Evolutionary conservation across 371 early-diverging fungal species (phyloP).

Genomic region (Mortierella sp.): DNA sequence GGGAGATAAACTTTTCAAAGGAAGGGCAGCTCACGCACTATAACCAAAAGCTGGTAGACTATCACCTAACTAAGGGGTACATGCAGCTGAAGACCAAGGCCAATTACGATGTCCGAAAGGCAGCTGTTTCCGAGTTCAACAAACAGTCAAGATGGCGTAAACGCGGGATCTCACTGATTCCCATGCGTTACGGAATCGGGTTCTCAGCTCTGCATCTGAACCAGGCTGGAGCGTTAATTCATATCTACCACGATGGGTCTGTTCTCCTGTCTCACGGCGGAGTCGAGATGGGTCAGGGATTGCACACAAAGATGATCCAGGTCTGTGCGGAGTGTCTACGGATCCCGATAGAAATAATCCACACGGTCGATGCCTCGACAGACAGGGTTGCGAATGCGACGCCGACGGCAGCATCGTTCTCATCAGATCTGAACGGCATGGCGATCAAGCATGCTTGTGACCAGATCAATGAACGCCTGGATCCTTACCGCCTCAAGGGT

Average conservation of each 20-base stretch:
- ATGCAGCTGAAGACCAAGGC: slow-evolving; percentile 1
- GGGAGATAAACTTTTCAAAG: neutral
- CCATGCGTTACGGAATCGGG: neutral
- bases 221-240: neutral
- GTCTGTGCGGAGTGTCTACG: neutral
- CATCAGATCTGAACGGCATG: slow-evolving; percentile 1
- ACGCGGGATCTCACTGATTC: neutral
- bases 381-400: neutral
- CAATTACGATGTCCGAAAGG: neutral
- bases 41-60: neutral
- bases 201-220: neutral
- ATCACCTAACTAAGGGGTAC: neutral
- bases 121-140: neutral
- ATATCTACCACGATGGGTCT: neutral
- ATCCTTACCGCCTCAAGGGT: neutral
- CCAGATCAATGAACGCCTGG: neutral
- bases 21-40: neutral
- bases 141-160: neutral
- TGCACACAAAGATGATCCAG: slow-evolving; percentile 5
- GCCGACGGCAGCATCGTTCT: neutral
- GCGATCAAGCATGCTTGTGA: neutral
- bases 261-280: neutral
- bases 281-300: neutral
- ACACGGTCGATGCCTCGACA: neutral
- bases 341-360: neutral